These are phyloP conservation scores for Breynia disticha DNA, from an alignment of 441 rosid species.

Conservation along the genomic window DNA sequence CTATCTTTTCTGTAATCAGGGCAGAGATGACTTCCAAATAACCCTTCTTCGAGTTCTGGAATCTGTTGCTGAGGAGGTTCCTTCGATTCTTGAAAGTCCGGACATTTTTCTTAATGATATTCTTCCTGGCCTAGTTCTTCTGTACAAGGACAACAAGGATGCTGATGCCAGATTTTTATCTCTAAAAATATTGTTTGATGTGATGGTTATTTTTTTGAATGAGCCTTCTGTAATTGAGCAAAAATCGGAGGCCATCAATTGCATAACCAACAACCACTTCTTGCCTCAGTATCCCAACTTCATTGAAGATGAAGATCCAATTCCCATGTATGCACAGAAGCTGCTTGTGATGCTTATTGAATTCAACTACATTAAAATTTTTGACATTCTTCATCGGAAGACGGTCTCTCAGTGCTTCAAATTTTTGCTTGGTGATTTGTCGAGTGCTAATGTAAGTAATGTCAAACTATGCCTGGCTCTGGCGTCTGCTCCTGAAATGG, in stretches of 20 bases:
- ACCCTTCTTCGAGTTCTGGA: conserved; percentile 80
- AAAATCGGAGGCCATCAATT: conserved; percentile 48
- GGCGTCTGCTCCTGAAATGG: conserved; percentile 96
- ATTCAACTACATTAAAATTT: conserved; percentile 55
- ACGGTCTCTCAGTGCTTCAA: conserved; percentile 86
- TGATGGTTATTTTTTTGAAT: conserved; percentile 58
- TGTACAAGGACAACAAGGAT: conserved; percentile 87
- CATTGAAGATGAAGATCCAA: conserved; percentile 95
- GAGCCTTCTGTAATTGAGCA: conserved; percentile 46
- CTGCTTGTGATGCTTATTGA: conserved; percentile 91
- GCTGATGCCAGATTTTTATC: conserved; percentile 92
- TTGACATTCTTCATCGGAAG: conserved; percentile 67
- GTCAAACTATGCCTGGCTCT: conserved; percentile 85
- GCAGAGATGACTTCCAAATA: conserved; percentile 89
- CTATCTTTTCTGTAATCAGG: conserved; percentile 32
- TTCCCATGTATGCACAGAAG: conserved; percentile 94
- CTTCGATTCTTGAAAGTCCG: conserved; percentile 46
- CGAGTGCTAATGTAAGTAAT: conserved; percentile 81
- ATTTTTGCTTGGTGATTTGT: conserved; percentile 81
- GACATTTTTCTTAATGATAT: conserved; percentile 48
- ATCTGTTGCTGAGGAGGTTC: conserved; percentile 60
- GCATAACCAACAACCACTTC: conserved; percentile 69
- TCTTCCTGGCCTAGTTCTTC: conserved; percentile 67
- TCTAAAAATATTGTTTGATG: conserved; percentile 85
- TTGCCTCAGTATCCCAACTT: conserved; percentile 85